These are phyloP conservation scores for Phoenix dactylifera DNA, from an alignment of 176 grass and related monocot species.

Conservation along the genomic window DNA sequence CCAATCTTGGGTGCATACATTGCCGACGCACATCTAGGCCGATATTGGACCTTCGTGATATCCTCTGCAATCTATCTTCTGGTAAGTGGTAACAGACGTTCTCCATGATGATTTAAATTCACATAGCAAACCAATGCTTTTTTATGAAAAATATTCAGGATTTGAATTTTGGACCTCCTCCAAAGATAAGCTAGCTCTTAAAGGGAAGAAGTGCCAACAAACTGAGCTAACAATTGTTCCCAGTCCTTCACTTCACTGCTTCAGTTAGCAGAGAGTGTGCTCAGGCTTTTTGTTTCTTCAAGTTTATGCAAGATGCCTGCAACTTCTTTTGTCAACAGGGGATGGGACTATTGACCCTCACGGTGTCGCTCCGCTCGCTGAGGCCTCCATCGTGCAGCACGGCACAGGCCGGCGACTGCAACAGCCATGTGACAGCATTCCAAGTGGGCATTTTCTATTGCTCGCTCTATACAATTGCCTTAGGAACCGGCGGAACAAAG, in stretches of 20 bases:
- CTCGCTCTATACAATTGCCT: constrained; percentile 3
- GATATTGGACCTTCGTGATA: constrained; percentile 19
- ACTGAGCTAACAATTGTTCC: no score
- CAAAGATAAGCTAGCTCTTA: no score
- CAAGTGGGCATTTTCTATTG: constrained; percentile 16
- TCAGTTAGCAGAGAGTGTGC: no score
- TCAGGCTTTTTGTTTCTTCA: no score
- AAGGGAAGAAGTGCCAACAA: no score
- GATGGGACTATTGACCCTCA: constrained; percentile 5
- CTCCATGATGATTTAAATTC: no score
- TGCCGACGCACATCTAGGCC: constrained; percentile 17
- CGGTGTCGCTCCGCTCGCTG: constrained; percentile 4
- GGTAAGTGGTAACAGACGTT: not conserved
- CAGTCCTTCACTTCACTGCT: no score
- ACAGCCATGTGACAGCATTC: not conserved
- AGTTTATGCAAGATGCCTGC: not conserved
- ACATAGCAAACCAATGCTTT: no score
- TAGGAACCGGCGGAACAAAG: constrained; percentile 12
- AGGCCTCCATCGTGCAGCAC: not conserved
- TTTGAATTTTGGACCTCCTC: no score
- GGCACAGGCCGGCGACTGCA: not conserved
- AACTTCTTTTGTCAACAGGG: not conserved
- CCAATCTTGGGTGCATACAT: constrained; percentile 16
- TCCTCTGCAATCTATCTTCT: constrained; percentile 7
- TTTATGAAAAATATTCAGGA: no score